Conservation (phyloP, 2,329 filamentous ascomycete genomes). For the Fusarium austroafricanum region DNA sequence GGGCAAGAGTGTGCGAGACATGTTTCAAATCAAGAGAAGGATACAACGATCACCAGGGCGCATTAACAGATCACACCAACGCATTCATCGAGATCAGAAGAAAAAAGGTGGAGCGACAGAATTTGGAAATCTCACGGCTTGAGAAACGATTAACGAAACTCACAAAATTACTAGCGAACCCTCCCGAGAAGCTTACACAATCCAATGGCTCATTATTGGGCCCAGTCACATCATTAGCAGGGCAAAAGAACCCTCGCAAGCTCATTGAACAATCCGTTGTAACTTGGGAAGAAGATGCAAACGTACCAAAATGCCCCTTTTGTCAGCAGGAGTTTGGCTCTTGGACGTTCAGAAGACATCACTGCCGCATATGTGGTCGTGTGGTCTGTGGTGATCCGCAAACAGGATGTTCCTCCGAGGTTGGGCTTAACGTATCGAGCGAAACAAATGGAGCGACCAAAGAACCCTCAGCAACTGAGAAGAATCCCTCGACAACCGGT, state of each 20-base stretch:
- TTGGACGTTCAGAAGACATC: slow-evolving; percentile 92
- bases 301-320: slow-evolving; percentile 85
- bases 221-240: slow-evolving; percentile 70
- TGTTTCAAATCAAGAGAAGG: slow-evolving; percentile 97
- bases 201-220: slow-evolving; percentile 66
- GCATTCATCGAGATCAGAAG: slow-evolving; percentile 77
- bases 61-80: slow-evolving; percentile 77
- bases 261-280: slow-evolving; percentile 90
- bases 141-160: slow-evolving; percentile 94
- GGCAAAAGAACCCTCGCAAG: slow-evolving; percentile 81
- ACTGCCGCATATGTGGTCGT: slow-evolving; percentile 92
- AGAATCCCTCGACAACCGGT: slow-evolving; percentile 48
- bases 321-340: slow-evolving; percentile 95
- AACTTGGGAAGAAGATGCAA: slow-evolving; percentile 92
- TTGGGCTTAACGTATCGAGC: slow-evolving; percentile 80
- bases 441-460: slow-evolving; percentile 49
- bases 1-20: slow-evolving; percentile 98
- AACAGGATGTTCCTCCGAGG: slow-evolving; percentile 86
- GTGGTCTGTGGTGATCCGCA: slow-evolving; percentile 91
- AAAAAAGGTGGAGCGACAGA: slow-evolving; percentile 83
- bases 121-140: slow-evolving; percentile 87
- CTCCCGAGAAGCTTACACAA: slow-evolving; percentile 72
- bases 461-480: slow-evolving; percentile 54
- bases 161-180: slow-evolving; percentile 82
- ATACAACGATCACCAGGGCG: slow-evolving; percentile 88